Conservation (phyloP, 495 filamentous ascomycete species). For the Aspergillus mulundensis region DNA sequence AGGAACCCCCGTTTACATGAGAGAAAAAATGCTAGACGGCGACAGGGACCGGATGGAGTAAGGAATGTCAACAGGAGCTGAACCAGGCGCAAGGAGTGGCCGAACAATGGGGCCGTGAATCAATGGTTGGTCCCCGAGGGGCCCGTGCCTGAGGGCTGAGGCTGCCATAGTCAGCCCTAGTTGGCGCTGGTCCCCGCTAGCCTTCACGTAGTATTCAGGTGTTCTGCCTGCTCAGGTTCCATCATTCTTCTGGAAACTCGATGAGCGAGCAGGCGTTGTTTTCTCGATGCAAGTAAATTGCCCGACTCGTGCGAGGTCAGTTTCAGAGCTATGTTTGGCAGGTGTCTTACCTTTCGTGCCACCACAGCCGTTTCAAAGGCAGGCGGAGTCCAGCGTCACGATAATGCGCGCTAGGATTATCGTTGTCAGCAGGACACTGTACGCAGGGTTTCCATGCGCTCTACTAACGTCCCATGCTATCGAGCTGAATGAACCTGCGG, state of each 20-base stretch:
- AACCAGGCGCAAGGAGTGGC: not conserved
- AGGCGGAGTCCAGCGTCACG: constrained; percentile 1
- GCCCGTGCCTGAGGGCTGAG: not conserved
- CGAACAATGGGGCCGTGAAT: not conserved
- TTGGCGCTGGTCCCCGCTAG: not conserved
- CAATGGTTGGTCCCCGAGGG: constrained; percentile 2
- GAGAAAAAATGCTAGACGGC: not conserved
- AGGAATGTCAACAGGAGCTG: not conserved
- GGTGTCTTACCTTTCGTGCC: not conserved
- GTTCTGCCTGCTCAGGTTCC: not conserved
- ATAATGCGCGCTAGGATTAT: constrained; percentile 2
- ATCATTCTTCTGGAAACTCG: not conserved
- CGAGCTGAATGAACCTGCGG: not conserved
- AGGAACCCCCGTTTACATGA: not conserved
- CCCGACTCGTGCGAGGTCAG: not conserved
- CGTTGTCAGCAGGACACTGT: not conserved
- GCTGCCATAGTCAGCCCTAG: not conserved
- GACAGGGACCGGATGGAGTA: not conserved
- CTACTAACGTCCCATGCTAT: not conserved
- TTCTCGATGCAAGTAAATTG: not conserved
- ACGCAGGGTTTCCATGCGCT: not conserved
- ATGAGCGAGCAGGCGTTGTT: not conserved
- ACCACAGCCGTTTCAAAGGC: constrained; percentile 5
- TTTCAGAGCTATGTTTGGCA: constrained; percentile 3
- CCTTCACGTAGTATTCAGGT: not conserved